Evolutionary conservation across 495 filamentous ascomycete genomes (phyloP), one percentile per base, ranked within the genome.

Genomic region (Parachaetomium inaequale): DNA sequence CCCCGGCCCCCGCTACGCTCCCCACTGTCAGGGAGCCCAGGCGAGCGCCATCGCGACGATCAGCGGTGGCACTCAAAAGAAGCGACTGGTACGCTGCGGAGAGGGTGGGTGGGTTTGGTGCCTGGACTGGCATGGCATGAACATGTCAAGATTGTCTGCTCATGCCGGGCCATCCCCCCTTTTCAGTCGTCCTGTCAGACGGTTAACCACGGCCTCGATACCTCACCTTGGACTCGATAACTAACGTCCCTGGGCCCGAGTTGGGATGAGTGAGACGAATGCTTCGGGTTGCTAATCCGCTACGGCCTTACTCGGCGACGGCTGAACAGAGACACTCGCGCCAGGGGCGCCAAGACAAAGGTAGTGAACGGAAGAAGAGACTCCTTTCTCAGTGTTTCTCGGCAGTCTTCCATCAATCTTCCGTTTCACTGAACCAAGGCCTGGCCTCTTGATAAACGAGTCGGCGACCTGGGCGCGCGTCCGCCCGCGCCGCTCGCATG

Each of bases 351-450:
- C 52, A 55, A 55, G 59, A 36, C 40, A 49, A 7, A 25, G 42
- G 28, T 26, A 46, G 42, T 19, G 1, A 56, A 31, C 59, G 52
- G 59, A 55, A 23, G 42, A 15, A 43, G 25, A 49, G 11, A 32
- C 52, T 50, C 59, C 59, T 49, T 55, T 50, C 7, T 55, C 32
- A 55, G 42, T 21, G 52, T 19, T 50, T 32, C 52, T 50, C 52
- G 54, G 47, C 46, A 55, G 43, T 23, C 63, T 62, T 62, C 55
- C 53, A 61, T 38, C 31, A 50, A 38, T 54, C 38, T 66, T 66
- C 63, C 42, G 63, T 66, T 63, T 58, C 66, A 68, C 62, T 58
- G 61, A 55, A 32, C 40, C 50, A 19, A n/a, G 40, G 63, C 49
- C 42, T 50, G 38, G n/a, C 51, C 49, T 43, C 14, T 14, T 31